These are phyloP conservation scores for Apophysomyces variabilis DNA, from an alignment of 371 early-diverging fungal genomes.

Conservation along the genomic window DNA sequence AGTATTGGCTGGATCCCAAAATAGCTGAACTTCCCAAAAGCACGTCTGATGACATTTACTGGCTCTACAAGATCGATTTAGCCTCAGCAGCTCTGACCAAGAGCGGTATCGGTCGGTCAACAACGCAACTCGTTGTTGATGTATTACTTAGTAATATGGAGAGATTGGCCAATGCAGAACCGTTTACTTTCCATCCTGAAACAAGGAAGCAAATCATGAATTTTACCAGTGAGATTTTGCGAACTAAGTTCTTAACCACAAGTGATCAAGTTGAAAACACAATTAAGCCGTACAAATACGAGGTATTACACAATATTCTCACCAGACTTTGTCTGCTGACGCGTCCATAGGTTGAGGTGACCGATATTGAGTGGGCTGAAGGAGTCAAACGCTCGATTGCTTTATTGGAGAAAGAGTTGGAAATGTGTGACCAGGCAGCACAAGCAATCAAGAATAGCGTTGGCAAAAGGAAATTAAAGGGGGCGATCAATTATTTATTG, in stretches of 20 bases:
- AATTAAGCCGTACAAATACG: conserved; percentile 97
- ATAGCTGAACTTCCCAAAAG: conserved; percentile 68
- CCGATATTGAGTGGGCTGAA: conserved; percentile 91
- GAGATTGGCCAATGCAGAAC: conserved; percentile 76
- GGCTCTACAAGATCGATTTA: conserved; percentile 84
- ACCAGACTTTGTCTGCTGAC: neutral
- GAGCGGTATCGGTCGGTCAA: conserved; percentile 89
- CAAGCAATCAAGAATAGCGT: conserved; percentile 74
- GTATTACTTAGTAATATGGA: conserved; percentile 84
- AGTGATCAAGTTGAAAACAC: conserved; percentile 98
- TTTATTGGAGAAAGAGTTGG: conserved; percentile 79
- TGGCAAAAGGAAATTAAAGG: conserved; percentile 83
- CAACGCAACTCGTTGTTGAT: conserved; percentile 92
- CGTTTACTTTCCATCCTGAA: conserved; percentile 85
- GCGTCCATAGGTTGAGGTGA: conserved; percentile 73
- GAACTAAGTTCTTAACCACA: conserved; percentile 82
- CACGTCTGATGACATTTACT: conserved; percentile 66
- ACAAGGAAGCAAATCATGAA: conserved; percentile 81
- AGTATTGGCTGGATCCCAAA: conserved; percentile 90
- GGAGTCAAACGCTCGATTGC: conserved; percentile 78
- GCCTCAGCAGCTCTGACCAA: conserved; percentile 89
- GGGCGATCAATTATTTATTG: conserved; percentile 73
- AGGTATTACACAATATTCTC: conserved; percentile 40
- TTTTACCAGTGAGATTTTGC: conserved; percentile 83
- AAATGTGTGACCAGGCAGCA: conserved; percentile 73